These are phyloP conservation scores for Fraxinus platypoda DNA, from an alignment of 305 asterid genomes.

Conservation along the genomic window DNA sequence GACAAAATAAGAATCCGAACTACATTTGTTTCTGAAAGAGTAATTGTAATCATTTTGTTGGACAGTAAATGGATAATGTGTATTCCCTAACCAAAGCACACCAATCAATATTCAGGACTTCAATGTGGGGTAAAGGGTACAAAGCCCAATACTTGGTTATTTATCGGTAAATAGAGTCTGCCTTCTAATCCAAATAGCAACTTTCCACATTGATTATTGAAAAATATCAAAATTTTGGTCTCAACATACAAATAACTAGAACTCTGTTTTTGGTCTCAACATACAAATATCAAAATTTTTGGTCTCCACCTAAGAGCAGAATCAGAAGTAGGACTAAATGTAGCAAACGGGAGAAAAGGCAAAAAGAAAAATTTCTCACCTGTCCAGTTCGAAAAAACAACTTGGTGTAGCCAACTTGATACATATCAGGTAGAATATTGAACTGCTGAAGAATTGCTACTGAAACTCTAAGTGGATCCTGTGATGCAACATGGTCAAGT, in stretches of 20 bases:
- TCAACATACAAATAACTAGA: background rate
- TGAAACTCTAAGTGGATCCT: constrained; percentile 95
- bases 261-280: background rate
- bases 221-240: background rate
- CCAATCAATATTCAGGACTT: background rate
- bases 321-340: background rate
- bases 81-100: background rate
- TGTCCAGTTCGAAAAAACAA: constrained; percentile 98
- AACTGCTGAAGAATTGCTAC: constrained; percentile 98
- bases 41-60: background rate
- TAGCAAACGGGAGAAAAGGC: background rate
- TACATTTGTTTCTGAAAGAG: background rate
- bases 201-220: background rate
- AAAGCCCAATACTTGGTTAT: background rate
- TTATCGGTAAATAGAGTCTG: background rate
- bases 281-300: background rate
- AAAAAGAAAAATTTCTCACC: constrained; percentile 43
- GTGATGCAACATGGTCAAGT: constrained; percentile 85
- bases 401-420: constrained; percentile 98
- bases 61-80: background rate
- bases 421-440: constrained; percentile 96
- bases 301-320: constrained; percentile 1
- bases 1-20: background rate
- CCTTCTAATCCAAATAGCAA: background rate
- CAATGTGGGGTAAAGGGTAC: background rate